Evolutionary conservation across 345 rosid species (phyloP), one percentile per base, ranked within the genome.

Genomic region (Anacardium occidentale): DNA sequence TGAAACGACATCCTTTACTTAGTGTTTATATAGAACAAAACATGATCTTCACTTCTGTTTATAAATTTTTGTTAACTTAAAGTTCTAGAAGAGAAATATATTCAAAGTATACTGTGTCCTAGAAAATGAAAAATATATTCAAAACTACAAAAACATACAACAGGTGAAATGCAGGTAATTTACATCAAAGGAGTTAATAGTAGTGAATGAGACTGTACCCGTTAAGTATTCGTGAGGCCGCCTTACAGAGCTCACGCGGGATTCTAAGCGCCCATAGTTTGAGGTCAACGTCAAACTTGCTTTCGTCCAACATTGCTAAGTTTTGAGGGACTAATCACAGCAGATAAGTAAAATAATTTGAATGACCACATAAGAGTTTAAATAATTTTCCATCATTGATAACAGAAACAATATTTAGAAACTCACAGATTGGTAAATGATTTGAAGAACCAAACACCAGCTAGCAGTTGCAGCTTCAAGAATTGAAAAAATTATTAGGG

Each of bases 221-320:
- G 47, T 89, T 85, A 21, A 94, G 89, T 15, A 87, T 69, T 56
- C 86, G 83, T 74, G 88, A 83, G 52, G 82, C 90, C 20, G 42
- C 75, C 76, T 81, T 88, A 83, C 97, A 94, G 42, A 85, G 84
- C 64, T 94, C 89, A 29, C 98, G 90, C 20, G 98, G 98, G 55
- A 94, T 85, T 75, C 91, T 80, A 63, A 94, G 88, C 56, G 98
- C 98, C 88, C 90, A 84, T 52, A 94, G 71, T 59, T 88, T 84
- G 59, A 92, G 76, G 58, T 83, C 69, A 64, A 89, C 91, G 65
- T 89, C 91, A 63, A 92, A 92, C 79, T 87, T 85, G 61, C 86
- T 90, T 77, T 89, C 92, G 65, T 94, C 98, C 65, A 92, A 64
- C 92, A 86, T 83, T 55, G 3, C 45, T 6, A 6, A 58, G 6